phyloP scores from a whole-genome alignment of 768 basidiomycete genomes.

The Serendipita indica region DNA sequence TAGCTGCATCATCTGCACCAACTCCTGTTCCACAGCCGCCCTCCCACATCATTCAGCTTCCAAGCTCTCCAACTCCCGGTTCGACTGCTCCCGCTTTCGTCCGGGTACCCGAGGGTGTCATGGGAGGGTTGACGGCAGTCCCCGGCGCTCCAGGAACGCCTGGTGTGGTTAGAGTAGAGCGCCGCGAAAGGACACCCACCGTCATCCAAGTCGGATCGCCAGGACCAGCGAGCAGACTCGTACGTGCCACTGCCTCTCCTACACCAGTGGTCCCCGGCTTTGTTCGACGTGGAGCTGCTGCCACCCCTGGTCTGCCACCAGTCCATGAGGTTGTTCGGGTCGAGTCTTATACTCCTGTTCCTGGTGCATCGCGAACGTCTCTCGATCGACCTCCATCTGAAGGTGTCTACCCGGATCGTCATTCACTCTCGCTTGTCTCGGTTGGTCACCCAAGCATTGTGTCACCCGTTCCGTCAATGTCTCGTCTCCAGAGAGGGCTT shows the following conservation, averaged over 20 bases:
- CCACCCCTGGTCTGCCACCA: conserved; percentile 4
- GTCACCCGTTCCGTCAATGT: not conserved
- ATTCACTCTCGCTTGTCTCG: conserved; percentile 8
- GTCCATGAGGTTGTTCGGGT: conserved; percentile 10
- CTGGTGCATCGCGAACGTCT: not conserved
- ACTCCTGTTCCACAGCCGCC: not conserved
- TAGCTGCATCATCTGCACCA: not conserved
- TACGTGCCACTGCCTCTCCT: conserved; percentile 1
- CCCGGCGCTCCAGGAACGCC: not conserved
- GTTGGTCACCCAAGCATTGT: not conserved
- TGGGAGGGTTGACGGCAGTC: not conserved
- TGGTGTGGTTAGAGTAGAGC: conserved; percentile 1
- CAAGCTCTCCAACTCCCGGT: not conserved
- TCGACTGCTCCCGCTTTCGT: not conserved
- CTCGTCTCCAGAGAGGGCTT: not conserved
- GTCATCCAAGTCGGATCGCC: conserved; percentile 10
- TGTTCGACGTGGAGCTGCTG: conserved; percentile 5
- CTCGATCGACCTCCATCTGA: not conserved
- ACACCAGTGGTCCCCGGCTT: not conserved
- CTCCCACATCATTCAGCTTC: not conserved
- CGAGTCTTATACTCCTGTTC: conserved; percentile 3
- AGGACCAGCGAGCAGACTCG: conserved; percentile 1
- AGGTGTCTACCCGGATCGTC: not conserved
- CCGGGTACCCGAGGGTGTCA: not conserved
- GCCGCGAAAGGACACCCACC: not conserved